Base-by-base conservation (phyloP, 2,329 filamentous ascomycete genomes). In the Talaromyces sp. region DNA sequence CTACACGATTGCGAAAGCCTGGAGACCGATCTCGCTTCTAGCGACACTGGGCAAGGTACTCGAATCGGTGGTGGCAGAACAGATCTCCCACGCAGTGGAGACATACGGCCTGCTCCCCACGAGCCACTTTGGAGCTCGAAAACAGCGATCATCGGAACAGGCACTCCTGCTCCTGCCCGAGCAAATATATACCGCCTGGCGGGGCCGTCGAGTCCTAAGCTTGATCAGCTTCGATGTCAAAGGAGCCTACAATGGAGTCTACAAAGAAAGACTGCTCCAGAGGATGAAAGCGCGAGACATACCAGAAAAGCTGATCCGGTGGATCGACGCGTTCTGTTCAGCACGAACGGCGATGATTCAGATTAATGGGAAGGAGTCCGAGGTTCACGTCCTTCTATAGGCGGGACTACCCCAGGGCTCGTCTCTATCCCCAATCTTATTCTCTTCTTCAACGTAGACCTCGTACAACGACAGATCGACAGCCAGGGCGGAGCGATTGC, bases 391-490 rank as follows among this genome's bases (percentile, higher is more conserved):
- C 37, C 19, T 60, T 14, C 6, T 2, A 60, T 13, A 60, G 22
- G 22, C 13, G 6, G 39, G 13, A 43, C 39, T 60, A 31, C 39
- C 39, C 2, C 11, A 60, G 16, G 11, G 39, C 57, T 80, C 74
- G 2, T 74, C 73, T 8, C 67, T 80, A 7, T 80, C 75, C 8
- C 75, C 70, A 14, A 73, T 77, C 22, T 66, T 78, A 16, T 80
- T 77, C 72, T 78, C 31, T 76, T 77, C 69, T 78, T 76, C 68
- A 79, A 79, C 61, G 73, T 73, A 63, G 73, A 79, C 64, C 71
- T 79, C 14, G 31, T 77, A 79, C 54, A 66, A 73, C 50, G 66
- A 63, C 39, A 22, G 43, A 22, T 22, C 1, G 10, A 47, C 9
- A 47, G 58, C 67, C 57, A 68, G 31, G 68, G 70, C 60, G 74